Conservation (phyloP, 1,139 yeast species). For the Yamadazyma friedrichii region DNA sequence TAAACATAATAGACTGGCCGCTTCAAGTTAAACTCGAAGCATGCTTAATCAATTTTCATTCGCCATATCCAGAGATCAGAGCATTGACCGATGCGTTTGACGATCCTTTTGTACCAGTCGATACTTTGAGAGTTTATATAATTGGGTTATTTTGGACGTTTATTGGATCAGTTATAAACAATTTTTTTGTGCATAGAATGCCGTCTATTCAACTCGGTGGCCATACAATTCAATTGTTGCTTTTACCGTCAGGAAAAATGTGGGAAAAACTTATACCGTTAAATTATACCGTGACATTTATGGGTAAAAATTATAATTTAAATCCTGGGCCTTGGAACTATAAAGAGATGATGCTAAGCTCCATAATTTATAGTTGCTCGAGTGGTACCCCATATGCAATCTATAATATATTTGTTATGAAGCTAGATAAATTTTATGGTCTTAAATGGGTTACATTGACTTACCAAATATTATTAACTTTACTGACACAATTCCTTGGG, state of each 20-base stretch:
- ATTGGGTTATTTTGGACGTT: conserved; percentile 44
- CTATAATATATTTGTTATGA: conserved; percentile 47
- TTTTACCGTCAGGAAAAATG: conserved; percentile 41
- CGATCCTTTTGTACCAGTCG: conserved; percentile 37
- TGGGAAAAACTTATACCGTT: conserved; percentile 37
- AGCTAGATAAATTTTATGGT: conserved; percentile 42
- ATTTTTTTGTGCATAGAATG: conserved; percentile 44
- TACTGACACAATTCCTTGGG: conserved; percentile 46
- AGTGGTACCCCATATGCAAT: conserved; percentile 46
- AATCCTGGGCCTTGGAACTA: conserved; percentile 56
- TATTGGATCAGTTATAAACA: conserved; percentile 42
- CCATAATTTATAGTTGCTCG: conserved; percentile 47
- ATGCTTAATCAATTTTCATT: conserved; percentile 40
- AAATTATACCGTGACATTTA: conserved; percentile 21
- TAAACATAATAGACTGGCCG: conserved; percentile 33
- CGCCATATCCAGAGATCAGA: conserved; percentile 48
- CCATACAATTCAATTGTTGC: conserved; percentile 42
- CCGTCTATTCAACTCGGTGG: conserved; percentile 39
- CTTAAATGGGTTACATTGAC: conserved; percentile 43
- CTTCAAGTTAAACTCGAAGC: conserved; percentile 41
- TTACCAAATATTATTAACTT: conserved; percentile 36
- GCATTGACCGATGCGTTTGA: conserved; percentile 47
- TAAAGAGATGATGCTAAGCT: conserved; percentile 64
- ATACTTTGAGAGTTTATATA: conserved; percentile 41
- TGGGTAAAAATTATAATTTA: conserved; percentile 25